phyloP scores from a whole-genome alignment of 495 filamentous ascomycete species.

The Penicillium verhagenii region DNA sequence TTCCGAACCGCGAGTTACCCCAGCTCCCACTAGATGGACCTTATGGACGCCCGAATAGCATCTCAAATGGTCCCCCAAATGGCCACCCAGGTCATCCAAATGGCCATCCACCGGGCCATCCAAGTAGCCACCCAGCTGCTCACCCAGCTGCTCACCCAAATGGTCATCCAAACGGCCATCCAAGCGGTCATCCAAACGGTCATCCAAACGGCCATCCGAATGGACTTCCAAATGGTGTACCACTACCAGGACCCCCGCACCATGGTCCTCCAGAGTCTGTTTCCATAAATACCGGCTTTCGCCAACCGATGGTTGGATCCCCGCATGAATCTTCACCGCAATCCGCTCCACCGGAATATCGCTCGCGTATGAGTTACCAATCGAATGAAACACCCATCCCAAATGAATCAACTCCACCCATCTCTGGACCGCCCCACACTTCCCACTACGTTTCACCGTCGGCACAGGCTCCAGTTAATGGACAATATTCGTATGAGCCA shows the following conservation, averaged over 20 bases:
- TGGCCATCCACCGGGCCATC: no score
- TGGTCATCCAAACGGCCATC: no score
- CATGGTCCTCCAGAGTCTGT: slow-evolving; percentile 20
- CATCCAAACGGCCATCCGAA: no score
- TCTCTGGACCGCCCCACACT: slow-evolving; percentile 23
- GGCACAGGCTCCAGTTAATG: slow-evolving; percentile 17
- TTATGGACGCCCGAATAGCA: slow-evolving; percentile 35
- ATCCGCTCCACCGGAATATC: slow-evolving; percentile 40
- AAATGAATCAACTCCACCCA: slow-evolving; percentile 27
- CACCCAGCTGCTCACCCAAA: no score
- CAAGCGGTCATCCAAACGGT: no score
- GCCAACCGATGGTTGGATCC: slow-evolving; percentile 35
- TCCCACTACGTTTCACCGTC: slow-evolving; percentile 32
- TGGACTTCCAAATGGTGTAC: not conserved
- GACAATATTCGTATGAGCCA: slow-evolving; percentile 26
- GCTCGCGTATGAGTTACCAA: slow-evolving; percentile 34
- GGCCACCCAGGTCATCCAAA: no score
- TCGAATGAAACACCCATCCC: slow-evolving; percentile 28
- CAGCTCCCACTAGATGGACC: slow-evolving; percentile 37
- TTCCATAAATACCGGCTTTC: slow-evolving; percentile 29
- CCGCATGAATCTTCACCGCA: slow-evolving; percentile 37
- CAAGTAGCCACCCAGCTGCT: no score
- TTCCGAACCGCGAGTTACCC: slow-evolving; percentile 41
- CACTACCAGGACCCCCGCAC: slow-evolving; percentile 30
- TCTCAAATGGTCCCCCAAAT: not conserved